Percentiles rank a stretch among this genome's conserved stretches.
These are phyloP conservation scores for Rhodotorula babjevae DNA, from an alignment of 768 basidiomycete species.

Conservation along the genomic window DNA sequence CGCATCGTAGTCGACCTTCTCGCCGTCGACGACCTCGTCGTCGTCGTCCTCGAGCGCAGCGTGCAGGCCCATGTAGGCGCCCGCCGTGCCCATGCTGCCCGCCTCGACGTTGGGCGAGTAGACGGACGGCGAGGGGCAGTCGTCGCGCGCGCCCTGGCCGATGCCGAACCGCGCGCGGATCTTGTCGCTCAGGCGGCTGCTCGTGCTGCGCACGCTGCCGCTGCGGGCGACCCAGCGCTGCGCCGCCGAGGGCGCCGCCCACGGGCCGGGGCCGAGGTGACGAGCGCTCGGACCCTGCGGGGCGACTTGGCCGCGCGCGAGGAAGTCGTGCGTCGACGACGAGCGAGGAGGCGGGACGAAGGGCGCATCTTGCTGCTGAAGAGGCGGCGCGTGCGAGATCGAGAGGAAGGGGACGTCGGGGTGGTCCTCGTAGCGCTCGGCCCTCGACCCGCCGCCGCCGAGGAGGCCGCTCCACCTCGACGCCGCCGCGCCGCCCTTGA, in stretches of 20 bases:
- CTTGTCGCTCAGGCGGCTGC: slow-evolving; percentile 18
- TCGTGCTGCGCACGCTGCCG: slow-evolving; percentile 18
- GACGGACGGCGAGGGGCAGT: slow-evolving; percentile 21
- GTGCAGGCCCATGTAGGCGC: slow-evolving; percentile 2
- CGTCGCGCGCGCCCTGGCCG: background rate
- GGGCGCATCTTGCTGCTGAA: slow-evolving; percentile 14
- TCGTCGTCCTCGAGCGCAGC: slow-evolving; percentile 10
- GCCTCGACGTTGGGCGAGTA: slow-evolving; percentile 30
- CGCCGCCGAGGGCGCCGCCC: background rate
- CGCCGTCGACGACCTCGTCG: slow-evolving; percentile 3
- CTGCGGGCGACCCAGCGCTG: background rate
- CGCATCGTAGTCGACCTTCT: slow-evolving; percentile 28
- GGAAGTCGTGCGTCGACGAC: slow-evolving; percentile 6
- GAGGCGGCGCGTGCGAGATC: slow-evolving; percentile 17
- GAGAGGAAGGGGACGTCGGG: slow-evolving; percentile 19
- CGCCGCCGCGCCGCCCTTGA: background rate
- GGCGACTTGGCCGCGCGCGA: background rate
- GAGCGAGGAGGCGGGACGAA: slow-evolving; percentile 25
- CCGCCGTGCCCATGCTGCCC: background rate
- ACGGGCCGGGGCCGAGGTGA: background rate
- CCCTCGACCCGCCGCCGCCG: background rate
- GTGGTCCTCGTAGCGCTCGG: background rate
- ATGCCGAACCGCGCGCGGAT: slow-evolving; percentile 1
- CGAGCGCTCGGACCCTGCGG: background rate
- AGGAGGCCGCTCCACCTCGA: slow-evolving; percentile 8